phyloP scores from a whole-genome alignment of 768 basidiomycete species.

The Exidia glandulosa region DNA sequence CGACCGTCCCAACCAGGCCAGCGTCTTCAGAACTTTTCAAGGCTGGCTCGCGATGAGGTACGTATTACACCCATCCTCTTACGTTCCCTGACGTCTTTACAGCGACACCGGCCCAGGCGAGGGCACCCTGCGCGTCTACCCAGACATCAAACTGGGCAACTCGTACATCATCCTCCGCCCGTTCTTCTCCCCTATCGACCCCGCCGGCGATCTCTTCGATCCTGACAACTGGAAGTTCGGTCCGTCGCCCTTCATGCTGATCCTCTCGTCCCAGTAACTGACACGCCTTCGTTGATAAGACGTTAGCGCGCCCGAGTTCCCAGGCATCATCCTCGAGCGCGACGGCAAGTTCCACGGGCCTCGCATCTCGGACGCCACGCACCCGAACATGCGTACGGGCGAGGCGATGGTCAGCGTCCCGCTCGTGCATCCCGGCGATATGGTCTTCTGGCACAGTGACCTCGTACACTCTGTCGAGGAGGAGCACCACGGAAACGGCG shows the following conservation, averaged over 20 bases:
- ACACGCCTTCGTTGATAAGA: slow-evolving; percentile 21
- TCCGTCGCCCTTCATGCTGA: slow-evolving; percentile 8
- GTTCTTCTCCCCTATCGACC: slow-evolving; percentile 51
- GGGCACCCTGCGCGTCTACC: slow-evolving; percentile 61
- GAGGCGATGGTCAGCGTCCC: slow-evolving; percentile 58
- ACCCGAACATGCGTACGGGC: slow-evolving; percentile 57
- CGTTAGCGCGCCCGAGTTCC: slow-evolving; percentile 37
- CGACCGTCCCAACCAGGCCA: slow-evolving; percentile 19
- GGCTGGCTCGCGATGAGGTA: slow-evolving; percentile 70
- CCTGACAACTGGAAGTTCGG: slow-evolving; percentile 47
- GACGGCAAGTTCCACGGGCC: slow-evolving; percentile 3
- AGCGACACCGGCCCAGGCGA: slow-evolving; percentile 58
- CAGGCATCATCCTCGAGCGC: slow-evolving; percentile 29
- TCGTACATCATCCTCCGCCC: slow-evolving; percentile 66
- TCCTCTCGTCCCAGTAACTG: not conserved
- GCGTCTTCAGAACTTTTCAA: slow-evolving; percentile 43
- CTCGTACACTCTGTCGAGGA: slow-evolving; percentile 44
- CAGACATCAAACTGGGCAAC: slow-evolving; percentile 55
- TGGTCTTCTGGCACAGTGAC: slow-evolving; percentile 64
- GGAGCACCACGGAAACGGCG: slow-evolving; percentile 35
- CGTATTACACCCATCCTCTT: slow-evolving; percentile 22
- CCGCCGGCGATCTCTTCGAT: slow-evolving; percentile 30
- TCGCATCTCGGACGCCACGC: slow-evolving; percentile 38
- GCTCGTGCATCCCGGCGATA: slow-evolving; percentile 62
- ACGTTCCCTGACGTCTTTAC: slow-evolving; percentile 13